These are phyloP conservation scores for Pseudopyricularia cyperi DNA, from an alignment of 2,329 filamentous ascomycete genomes.

Conservation along the genomic window DNA sequence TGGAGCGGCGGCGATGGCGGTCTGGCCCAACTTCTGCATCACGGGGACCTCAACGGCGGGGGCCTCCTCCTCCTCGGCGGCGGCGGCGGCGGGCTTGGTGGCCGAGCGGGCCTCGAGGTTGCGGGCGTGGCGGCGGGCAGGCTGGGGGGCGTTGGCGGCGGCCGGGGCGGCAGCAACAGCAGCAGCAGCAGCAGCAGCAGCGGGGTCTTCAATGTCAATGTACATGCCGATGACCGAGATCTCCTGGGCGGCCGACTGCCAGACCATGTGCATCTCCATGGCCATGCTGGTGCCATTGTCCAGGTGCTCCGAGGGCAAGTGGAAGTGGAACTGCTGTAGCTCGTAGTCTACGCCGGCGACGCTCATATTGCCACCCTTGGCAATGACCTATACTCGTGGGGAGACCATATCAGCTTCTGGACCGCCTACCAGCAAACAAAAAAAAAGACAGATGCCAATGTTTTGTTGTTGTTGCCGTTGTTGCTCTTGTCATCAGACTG, in stretches of 20 bases:
- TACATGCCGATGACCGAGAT: slow-evolving; percentile 31
- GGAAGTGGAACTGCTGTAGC: slow-evolving; percentile 35
- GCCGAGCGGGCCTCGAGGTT: neutral
- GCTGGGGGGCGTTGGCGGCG: slow-evolving; percentile 3
- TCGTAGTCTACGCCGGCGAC: slow-evolving; percentile 21
- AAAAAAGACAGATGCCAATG: no score
- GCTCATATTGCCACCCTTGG: slow-evolving; percentile 22
- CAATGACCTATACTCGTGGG: slow-evolving; percentile 21
- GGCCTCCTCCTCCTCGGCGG: neutral
- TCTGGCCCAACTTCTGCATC: slow-evolving; percentile 15
- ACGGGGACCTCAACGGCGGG: neutral
- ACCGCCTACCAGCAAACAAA: no score
- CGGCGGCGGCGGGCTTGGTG: slow-evolving; percentile 19
- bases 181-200: slow-evolving; percentile 5
- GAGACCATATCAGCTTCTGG: neutral
- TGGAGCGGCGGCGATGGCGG: slow-evolving; percentile 27
- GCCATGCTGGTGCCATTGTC: slow-evolving; percentile 29
- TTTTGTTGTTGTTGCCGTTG: neutral
- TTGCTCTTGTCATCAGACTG: neutral
- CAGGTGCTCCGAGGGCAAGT: slow-evolving; percentile 34
- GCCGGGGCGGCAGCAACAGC: slow-evolving; percentile 6
- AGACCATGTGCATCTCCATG: slow-evolving; percentile 49
- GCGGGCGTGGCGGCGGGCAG: neutral
- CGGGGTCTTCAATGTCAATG: slow-evolving; percentile 22
- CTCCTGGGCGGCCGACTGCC: slow-evolving; percentile 26